Conservation (phyloP, 2,329 filamentous ascomycete genomes). For the Nemania serpens region DNA sequence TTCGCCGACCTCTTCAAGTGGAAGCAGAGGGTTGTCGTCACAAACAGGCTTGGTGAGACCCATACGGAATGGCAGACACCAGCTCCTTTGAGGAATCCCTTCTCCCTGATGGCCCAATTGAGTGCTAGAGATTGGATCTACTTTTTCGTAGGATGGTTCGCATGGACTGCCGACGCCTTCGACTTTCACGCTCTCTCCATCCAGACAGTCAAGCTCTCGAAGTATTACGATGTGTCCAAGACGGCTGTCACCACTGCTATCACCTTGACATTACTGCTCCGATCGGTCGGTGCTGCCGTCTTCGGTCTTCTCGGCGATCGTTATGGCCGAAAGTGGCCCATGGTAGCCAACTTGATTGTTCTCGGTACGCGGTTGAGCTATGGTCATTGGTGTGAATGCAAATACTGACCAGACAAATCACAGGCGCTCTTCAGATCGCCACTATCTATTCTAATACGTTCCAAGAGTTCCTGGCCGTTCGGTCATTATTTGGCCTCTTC, state of each 20-base stretch:
- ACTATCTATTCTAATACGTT: constrained; percentile 79
- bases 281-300: constrained; percentile 73
- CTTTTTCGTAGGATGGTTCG: constrained; percentile 73
- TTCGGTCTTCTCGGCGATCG: constrained; percentile 81
- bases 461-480: constrained; percentile 73
- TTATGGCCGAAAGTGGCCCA: constrained; percentile 82
- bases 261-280: constrained; percentile 73
- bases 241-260: constrained; percentile 77
- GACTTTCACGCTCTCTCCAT: constrained; percentile 83
- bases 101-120: constrained; percentile 69
- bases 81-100: constrained; percentile 69
- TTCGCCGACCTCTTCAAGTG: constrained; percentile 70
- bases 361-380: constrained; percentile 49
- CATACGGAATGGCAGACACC: constrained; percentile 71
- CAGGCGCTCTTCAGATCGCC: constrained; percentile 66
- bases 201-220: constrained; percentile 72
- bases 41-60: constrained; percentile 67
- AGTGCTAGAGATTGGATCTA: constrained; percentile 72
- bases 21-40: constrained; percentile 73
- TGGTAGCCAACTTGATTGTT: constrained; percentile 79
- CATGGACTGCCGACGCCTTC: constrained; percentile 83
- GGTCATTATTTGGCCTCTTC: constrained; percentile 74
- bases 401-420: neutral
- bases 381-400: neutral
- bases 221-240: constrained; percentile 57